Conservation (phyloP, 2,329 filamentous ascomycete species). For the Claviceps humidiphila region DNA sequence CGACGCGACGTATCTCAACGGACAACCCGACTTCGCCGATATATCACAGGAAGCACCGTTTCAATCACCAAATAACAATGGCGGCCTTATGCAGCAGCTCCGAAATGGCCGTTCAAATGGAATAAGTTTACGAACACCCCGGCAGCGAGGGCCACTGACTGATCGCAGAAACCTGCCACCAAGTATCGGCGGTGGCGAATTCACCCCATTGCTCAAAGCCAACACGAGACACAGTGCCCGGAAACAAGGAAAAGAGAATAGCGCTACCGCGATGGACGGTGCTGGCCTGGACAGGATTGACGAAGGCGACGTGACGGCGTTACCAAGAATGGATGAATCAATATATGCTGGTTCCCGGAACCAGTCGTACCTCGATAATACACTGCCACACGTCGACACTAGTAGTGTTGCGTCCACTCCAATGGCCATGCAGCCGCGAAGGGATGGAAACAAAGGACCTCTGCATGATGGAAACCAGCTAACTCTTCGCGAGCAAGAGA, state of each 20-base stretch:
- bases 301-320: conserved; percentile 60
- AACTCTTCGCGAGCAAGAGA: conserved; percentile 87
- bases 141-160: conserved; percentile 53
- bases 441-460: conserved; percentile 49
- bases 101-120: conserved; percentile 48
- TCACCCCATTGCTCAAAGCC: conserved; percentile 84
- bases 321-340: conserved; percentile 63
- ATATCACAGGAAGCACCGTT: conserved; percentile 83
- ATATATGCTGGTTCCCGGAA: conserved; percentile 53
- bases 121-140: conserved; percentile 58
- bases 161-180: conserved; percentile 59
- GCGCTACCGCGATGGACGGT: conserved; percentile 46
- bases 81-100: conserved; percentile 61
- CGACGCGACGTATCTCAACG: conserved; percentile 68
- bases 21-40: conserved; percentile 57
- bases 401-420: conserved; percentile 80
- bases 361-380: conserved; percentile 52
- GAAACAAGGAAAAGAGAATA: conserved; percentile 50
- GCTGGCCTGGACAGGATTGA: conserved; percentile 55
- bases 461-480: conserved; percentile 80
- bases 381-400: conserved; percentile 60
- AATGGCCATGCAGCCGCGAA: conserved; percentile 53
- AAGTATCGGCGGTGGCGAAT: conserved; percentile 59
- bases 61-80: conserved; percentile 56
- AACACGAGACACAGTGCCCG: conserved; percentile 60